Conservation (phyloP, 2,329 filamentous ascomycete species). For the Fusarium tupiense region DNA sequence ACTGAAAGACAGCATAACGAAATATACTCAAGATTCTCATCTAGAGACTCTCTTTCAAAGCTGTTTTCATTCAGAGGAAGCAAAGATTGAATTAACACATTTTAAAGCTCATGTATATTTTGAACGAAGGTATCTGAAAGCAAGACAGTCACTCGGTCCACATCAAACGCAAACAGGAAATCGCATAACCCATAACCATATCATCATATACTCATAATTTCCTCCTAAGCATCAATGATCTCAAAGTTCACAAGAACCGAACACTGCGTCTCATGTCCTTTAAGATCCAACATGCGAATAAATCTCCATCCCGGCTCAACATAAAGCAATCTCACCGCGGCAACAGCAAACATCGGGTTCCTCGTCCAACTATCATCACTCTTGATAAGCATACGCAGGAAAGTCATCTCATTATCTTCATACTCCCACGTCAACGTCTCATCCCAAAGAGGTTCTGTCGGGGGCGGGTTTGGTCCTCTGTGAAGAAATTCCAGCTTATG, state of each 20-base stretch:
- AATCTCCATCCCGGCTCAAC: constrained; percentile 68
- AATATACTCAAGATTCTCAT: background rate
- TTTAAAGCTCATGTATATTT: background rate
- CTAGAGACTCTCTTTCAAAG: background rate
- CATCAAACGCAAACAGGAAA: background rate
- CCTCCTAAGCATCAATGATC: constrained; percentile 53
- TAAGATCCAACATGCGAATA: constrained; percentile 71
- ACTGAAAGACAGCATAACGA: background rate
- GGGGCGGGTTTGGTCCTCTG: constrained; percentile 64
- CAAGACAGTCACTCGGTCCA: background rate
- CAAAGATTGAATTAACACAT: background rate
- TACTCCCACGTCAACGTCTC: constrained; percentile 74
- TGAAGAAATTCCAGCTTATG: constrained; percentile 67
- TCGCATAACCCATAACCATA: background rate
- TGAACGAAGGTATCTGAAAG: background rate
- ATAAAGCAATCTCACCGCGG: constrained; percentile 69
- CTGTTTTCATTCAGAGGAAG: background rate
- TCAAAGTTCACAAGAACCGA: constrained; percentile 70
- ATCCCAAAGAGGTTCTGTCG: constrained; percentile 72
- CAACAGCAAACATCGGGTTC: constrained; percentile 71
- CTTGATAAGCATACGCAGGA: constrained; percentile 73
- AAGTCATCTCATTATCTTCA: constrained; percentile 72
- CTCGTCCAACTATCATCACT: constrained; percentile 70
- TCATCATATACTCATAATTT: constrained; percentile 11
- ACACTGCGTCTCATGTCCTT: constrained; percentile 71